Evolutionary conservation across 2,329 filamentous ascomycete species (phyloP).

Genomic region (Stachybotrys chartarum): DNA sequence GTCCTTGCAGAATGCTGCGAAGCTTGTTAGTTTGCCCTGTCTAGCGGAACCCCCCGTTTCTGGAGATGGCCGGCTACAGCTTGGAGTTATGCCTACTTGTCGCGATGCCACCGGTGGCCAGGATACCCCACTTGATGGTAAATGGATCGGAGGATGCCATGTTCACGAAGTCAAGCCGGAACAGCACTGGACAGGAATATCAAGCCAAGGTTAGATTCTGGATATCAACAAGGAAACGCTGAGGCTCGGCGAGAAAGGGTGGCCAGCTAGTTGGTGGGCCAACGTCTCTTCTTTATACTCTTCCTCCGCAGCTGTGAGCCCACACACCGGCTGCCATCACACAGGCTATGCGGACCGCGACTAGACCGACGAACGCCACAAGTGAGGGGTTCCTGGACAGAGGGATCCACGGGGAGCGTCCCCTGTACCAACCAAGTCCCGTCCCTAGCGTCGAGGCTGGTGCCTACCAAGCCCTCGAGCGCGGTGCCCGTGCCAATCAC

Average conservation of each 20-base stretch:
- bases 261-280: not conserved
- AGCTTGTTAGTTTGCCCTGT: not conserved
- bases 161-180: not conserved
- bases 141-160: constrained; percentile 27
- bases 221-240: not conserved
- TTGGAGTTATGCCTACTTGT: constrained; percentile 37
- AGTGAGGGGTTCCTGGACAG: not conserved
- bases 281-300: not conserved
- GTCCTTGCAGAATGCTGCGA: constrained; percentile 63
- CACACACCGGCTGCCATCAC: not conserved
- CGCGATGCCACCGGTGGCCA: constrained; percentile 57
- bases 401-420: not conserved
- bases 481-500: not conserved
- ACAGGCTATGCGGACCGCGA: not conserved
- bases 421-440: not conserved
- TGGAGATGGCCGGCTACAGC: not conserved
- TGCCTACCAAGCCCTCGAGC: too few relatives aligned
- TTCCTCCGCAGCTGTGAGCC: not conserved
- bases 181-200: too few relatives aligned
- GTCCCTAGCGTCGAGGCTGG: too few relatives aligned
- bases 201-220: too few relatives aligned
- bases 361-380: not conserved
- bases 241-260: not conserved
- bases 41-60: too few relatives aligned
- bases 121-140: constrained; percentile 51